Percentiles rank a stretch among this genome's conserved stretches.
Evolutionary conservation across 2,329 filamentous ascomycete genomes (phyloP).

Genomic region (Diplodia intermedia): DNA sequence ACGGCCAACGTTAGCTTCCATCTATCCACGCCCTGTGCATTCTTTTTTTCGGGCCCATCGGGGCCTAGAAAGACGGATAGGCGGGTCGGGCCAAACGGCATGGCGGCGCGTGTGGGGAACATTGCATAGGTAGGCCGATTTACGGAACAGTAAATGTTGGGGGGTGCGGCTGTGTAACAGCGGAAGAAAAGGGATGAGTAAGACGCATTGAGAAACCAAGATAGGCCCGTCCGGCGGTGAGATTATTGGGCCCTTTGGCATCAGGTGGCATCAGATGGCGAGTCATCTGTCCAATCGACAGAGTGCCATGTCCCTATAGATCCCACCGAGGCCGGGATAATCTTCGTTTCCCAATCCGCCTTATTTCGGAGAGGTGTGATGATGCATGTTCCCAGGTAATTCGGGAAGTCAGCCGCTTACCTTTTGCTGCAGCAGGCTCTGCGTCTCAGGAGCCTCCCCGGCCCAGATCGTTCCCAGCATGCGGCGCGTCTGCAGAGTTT

Average conservation of each 20-base stretch:
- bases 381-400: background rate
- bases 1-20: slow-evolving; percentile 33
- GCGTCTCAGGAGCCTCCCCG: slow-evolving; percentile 61
- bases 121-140: slow-evolving; percentile 21
- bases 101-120: slow-evolving; percentile 18
- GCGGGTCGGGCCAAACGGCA: slow-evolving; percentile 1
- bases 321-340: slow-evolving; percentile 1
- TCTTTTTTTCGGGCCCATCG: slow-evolving; percentile 12
- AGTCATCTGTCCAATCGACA: slow-evolving; percentile 14
- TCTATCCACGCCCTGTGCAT: background rate
- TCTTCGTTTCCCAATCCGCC: slow-evolving; percentile 21
- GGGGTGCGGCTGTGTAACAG: slow-evolving; percentile 24
- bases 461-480: slow-evolving; percentile 69
- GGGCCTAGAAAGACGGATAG: slow-evolving; percentile 7
- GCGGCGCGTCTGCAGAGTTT: slow-evolving; percentile 71
- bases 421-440: slow-evolving; percentile 73
- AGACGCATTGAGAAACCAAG: slow-evolving; percentile 22
- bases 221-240: slow-evolving; percentile 13
- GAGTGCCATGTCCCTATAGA: background rate
- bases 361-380: background rate
- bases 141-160: slow-evolving; percentile 23
- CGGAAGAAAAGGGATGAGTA: slow-evolving; percentile 29
- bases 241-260: slow-evolving; percentile 7
- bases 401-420: slow-evolving; percentile 54
- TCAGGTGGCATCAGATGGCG: slow-evolving; percentile 16